These are phyloP conservation scores for Rugosomyces carneus DNA, from an alignment of 1,284 basidiomycete species.

Conservation along the genomic window DNA sequence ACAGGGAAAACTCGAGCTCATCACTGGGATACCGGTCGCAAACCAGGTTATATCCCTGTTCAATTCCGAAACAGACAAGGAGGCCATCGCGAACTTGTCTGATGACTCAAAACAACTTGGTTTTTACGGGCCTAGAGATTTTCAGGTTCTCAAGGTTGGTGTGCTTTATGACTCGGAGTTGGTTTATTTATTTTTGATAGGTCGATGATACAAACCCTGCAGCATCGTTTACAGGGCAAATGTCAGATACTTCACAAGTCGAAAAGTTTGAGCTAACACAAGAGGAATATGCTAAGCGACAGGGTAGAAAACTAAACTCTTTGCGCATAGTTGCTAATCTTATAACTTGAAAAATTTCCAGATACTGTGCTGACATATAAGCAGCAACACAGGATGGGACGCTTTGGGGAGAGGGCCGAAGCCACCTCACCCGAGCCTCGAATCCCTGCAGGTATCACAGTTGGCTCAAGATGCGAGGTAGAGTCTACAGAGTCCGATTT, in stretches of 20 bases:
- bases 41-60: slow-evolving; percentile 68
- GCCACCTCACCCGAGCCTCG: slow-evolving; percentile 19
- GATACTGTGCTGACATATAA: slow-evolving; percentile 93
- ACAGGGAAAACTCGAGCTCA: slow-evolving; percentile 79
- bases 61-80: slow-evolving; percentile 50
- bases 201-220: slow-evolving; percentile 77
- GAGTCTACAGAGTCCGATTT: slow-evolving; percentile 61
- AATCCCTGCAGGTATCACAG: slow-evolving; percentile 37
- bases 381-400: slow-evolving; percentile 82
- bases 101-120: slow-evolving; percentile 68
- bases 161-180: not conserved
- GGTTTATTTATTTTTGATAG: slow-evolving; percentile 32
- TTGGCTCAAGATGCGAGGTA: slow-evolving; percentile 82
- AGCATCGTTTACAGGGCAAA: slow-evolving; percentile 68
- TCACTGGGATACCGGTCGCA: slow-evolving; percentile 82
- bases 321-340: slow-evolving; percentile 2
- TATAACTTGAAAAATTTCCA: slow-evolving; percentile 24
- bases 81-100: slow-evolving; percentile 48
- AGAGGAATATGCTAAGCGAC: slow-evolving; percentile 75
- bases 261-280: slow-evolving; percentile 90
- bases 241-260: slow-evolving; percentile 80
- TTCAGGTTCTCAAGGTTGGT: slow-evolving; percentile 69
- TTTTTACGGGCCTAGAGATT: slow-evolving; percentile 65
- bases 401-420: slow-evolving; percentile 62
- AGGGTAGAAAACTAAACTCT: slow-evolving; percentile 47